phyloP scores from a whole-genome alignment of 345 rosid species.

The Erucastrum elatum region DNA sequence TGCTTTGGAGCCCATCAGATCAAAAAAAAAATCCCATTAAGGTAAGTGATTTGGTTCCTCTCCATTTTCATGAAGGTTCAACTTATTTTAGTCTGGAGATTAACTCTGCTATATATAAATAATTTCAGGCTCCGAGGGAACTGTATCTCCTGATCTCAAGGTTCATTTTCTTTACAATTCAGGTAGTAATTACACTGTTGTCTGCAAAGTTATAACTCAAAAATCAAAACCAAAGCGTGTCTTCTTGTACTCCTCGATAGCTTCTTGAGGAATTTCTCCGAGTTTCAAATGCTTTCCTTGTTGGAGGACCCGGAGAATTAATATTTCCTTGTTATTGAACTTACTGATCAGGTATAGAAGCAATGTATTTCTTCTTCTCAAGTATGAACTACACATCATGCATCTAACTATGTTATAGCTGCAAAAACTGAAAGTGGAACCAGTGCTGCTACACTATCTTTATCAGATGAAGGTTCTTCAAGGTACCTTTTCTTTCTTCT shows the following conservation, averaged over 20 bases:
- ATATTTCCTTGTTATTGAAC: conserved; percentile 88
- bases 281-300: conserved; percentile 83
- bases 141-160: conserved; percentile 79
- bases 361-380: background rate
- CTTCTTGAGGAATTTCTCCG: conserved; percentile 75
- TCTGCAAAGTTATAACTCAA: background rate
- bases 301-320: conserved; percentile 89
- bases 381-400: background rate
- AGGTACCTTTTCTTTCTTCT: conserved; percentile 47
- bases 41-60: conserved; percentile 43
- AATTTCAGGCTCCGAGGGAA: conserved; percentile 81
- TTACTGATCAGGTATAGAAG: conserved; percentile 79
- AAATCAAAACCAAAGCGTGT: conserved; percentile 2
- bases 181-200: conserved; percentile 45
- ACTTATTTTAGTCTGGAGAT: conserved; percentile 12
- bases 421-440: conserved; percentile 97
- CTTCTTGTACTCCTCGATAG: conserved; percentile 44
- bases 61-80: conserved; percentile 6
- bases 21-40: conserved; percentile 76
- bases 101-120: background rate
- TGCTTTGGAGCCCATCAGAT: conserved; percentile 61
- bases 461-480: conserved; percentile 77
- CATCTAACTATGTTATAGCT: conserved; percentile 49
- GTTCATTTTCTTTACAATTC: conserved; percentile 84
- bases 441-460: conserved; percentile 86